phyloP scores from a whole-genome alignment of 768 basidiomycete genomes.

The Crucibulum laeve region DNA sequence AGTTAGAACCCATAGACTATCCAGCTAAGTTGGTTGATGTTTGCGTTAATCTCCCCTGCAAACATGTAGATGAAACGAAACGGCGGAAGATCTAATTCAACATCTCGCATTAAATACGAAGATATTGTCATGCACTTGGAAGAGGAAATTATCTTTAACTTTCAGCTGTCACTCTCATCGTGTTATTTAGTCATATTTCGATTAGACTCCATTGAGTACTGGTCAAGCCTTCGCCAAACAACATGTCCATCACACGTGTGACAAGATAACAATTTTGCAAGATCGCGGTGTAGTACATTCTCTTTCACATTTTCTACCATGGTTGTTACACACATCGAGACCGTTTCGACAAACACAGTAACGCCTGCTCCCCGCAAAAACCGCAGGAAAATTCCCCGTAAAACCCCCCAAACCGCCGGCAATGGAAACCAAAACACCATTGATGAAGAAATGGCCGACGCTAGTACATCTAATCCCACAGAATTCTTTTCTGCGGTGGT shows the following conservation, averaged over 20 bases:
- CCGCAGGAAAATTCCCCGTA: slow-evolving; percentile 33
- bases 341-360: slow-evolving; percentile 12
- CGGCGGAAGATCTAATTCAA: too few species aligned
- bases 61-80: too few species aligned
- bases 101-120: too few species aligned
- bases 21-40: too few species aligned
- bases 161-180: too few species aligned
- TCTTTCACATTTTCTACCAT: slow-evolving; percentile 18
- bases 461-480: background rate
- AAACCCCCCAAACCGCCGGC: slow-evolving; percentile 12
- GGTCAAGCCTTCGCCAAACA: too few species aligned
- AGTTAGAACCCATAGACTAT: too few species aligned
- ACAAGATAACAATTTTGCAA: background rate
- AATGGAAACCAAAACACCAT: slow-evolving; percentile 3
- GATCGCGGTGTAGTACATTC: background rate
- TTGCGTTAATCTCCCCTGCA: too few species aligned
- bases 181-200: too few species aligned
- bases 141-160: too few species aligned
- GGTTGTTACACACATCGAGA: slow-evolving; percentile 33
- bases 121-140: too few species aligned
- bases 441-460: slow-evolving; percentile 18
- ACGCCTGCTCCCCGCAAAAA: slow-evolving; percentile 24
- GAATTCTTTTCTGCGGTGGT: background rate
- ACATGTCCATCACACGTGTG: background rate
- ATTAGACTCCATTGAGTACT: too few species aligned